Percentiles rank a stretch among this genome's conserved stretches.
These are phyloP conservation scores for Tephrocybe rancida DNA, from an alignment of 768 basidiomycete species.

Conservation along the genomic window DNA sequence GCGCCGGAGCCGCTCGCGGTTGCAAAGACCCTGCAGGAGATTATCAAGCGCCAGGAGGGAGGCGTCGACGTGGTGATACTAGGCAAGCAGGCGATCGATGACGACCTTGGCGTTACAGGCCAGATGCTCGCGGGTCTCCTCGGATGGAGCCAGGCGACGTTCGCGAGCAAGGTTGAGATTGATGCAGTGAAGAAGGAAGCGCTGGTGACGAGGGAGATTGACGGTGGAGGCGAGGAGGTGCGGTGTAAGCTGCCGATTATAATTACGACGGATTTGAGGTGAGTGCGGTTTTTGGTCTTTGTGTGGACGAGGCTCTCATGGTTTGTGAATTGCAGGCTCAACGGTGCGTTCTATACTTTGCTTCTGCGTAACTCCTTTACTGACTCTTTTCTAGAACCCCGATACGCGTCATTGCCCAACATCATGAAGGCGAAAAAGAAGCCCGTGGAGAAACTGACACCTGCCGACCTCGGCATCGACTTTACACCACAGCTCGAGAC, in stretches of 20 bases:
- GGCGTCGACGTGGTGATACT: constrained; percentile 86
- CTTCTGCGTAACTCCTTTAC: background rate
- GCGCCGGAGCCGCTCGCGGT: constrained; percentile 90
- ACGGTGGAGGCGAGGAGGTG: constrained; percentile 89
- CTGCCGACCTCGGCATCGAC: constrained; percentile 83
- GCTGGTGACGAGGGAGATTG: constrained; percentile 85
- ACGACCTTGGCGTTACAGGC: constrained; percentile 93
- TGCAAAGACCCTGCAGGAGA: constrained; percentile 79
- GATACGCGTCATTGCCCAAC: constrained; percentile 95
- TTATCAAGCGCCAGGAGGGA: constrained; percentile 65
- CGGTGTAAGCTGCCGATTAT: constrained; percentile 79
- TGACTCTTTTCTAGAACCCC: constrained; percentile 64
- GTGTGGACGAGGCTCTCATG: background rate
- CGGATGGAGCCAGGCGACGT: constrained; percentile 93
- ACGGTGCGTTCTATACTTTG: constrained; percentile 48
- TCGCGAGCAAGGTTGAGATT: constrained; percentile 85
- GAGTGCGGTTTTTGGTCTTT: constrained; percentile 26
- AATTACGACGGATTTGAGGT: constrained; percentile 93
- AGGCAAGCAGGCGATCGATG: constrained; percentile 99
- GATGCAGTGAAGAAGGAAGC: constrained; percentile 65
- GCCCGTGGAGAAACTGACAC: constrained; percentile 79
- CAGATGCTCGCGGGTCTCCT: constrained; percentile 96
- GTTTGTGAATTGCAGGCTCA: constrained; percentile 49
- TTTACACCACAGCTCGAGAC: constrained; percentile 83
- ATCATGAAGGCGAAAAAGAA: constrained; percentile 99